Percentiles rank a stretch among this genome's conserved stretches.
Conservation (phyloP, 768 basidiomycete species). For the Piloderma croceum region DNA sequence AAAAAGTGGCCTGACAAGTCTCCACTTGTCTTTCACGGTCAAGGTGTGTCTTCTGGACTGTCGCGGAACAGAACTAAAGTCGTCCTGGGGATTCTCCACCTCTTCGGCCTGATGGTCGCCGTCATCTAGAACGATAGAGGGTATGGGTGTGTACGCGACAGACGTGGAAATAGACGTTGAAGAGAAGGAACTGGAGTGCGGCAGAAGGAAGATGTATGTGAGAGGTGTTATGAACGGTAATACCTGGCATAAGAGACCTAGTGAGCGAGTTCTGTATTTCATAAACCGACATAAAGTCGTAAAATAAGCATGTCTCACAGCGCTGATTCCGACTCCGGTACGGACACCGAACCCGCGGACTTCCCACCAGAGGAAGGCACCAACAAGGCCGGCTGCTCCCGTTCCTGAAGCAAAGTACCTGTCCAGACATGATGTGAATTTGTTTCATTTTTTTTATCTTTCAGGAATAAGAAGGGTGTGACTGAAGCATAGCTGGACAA, state of each 20-base stretch:
- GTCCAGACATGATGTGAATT: not conserved
- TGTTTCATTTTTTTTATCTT: not conserved
- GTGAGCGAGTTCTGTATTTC: not conserved
- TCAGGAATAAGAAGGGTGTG: too few relatives aligned
- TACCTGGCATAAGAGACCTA: slow-evolving; percentile 40
- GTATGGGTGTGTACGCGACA: slow-evolving; percentile 32
- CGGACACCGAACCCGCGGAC: slow-evolving; percentile 80
- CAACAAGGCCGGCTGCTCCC: slow-evolving; percentile 88
- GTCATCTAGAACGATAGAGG: slow-evolving; percentile 24
- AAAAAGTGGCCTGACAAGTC: slow-evolving; percentile 73
- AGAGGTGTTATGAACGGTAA: slow-evolving; percentile 78
- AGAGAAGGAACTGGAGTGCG: slow-evolving; percentile 47
- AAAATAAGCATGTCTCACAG: slow-evolving; percentile 42
- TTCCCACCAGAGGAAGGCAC: slow-evolving; percentile 94
- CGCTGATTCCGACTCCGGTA: slow-evolving; percentile 74
- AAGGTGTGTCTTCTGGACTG: slow-evolving; percentile 44
- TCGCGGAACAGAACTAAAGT: too few relatives aligned
- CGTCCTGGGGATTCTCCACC: too few relatives aligned
- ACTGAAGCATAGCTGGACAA: too few relatives aligned
- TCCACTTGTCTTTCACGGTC: slow-evolving; percentile 71
- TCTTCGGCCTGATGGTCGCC: too few relatives aligned
- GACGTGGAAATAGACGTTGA: slow-evolving; percentile 26
- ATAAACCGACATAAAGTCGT: slow-evolving; percentile 1
- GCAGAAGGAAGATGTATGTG: slow-evolving; percentile 74
- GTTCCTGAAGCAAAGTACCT: slow-evolving; percentile 94